Conservation (phyloP, 2,329 filamentous ascomycete genomes). For the Mycocentrospora acerina region DNA sequence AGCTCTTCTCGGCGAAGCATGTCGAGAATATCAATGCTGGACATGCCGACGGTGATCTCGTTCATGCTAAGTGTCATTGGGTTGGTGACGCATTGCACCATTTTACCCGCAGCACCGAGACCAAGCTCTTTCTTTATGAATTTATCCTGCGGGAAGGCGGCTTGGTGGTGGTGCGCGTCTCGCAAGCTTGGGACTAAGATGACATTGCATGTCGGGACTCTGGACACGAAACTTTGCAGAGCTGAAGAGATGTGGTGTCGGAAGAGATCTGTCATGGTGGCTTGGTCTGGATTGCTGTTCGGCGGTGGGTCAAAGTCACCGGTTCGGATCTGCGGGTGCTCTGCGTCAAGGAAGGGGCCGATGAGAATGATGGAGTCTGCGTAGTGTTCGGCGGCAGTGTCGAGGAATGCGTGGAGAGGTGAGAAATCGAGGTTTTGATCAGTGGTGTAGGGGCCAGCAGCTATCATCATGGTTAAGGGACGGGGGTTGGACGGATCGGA, state of each 20-base stretch:
- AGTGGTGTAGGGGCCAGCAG: constrained; percentile 85
- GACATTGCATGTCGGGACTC: constrained; percentile 78
- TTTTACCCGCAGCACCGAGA: constrained; percentile 62
- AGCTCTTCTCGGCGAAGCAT: constrained; percentile 79
- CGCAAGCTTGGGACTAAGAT: constrained; percentile 81
- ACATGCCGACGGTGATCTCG: constrained; percentile 79
- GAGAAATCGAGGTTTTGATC: constrained; percentile 92
- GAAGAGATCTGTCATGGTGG: constrained; percentile 82
- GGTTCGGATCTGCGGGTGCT: constrained; percentile 80
- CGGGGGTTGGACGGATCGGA: constrained; percentile 53
- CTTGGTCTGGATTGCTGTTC: constrained; percentile 63
- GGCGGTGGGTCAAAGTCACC: constrained; percentile 49
- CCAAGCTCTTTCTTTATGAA: constrained; percentile 71
- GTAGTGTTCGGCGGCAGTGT: constrained; percentile 70
- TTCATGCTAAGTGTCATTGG: constrained; percentile 89
- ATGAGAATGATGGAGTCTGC: constrained; percentile 78
- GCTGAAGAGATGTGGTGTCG: constrained; percentile 74
- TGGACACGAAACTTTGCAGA: constrained; percentile 67
- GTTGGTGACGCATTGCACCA: constrained; percentile 78
- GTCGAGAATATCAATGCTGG: constrained; percentile 79
- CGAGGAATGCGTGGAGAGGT: constrained; percentile 78
- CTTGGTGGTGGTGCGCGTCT: constrained; percentile 77
- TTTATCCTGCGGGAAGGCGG: constrained; percentile 80
- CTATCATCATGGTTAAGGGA: constrained; percentile 76
- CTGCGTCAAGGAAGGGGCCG: constrained; percentile 87